Conservation (phyloP, 768 basidiomycete genomes). For the Trametes coccinea region DNA sequence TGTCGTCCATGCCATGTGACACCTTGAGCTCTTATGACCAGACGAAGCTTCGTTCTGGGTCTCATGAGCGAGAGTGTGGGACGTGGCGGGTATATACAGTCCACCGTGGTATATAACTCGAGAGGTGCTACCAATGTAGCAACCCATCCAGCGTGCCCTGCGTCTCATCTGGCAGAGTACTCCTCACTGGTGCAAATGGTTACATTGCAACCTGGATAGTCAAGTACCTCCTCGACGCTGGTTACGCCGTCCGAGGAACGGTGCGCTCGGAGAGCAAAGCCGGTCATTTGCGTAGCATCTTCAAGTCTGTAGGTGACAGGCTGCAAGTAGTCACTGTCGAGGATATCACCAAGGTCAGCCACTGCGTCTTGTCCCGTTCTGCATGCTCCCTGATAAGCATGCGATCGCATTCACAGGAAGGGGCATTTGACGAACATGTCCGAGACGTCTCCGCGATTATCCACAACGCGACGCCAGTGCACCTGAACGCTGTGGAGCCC, state of each 20-base stretch:
- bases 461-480: slow-evolving; percentile 69
- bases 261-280: slow-evolving; percentile 64
- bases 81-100: no score
- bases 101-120: no score
- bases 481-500: slow-evolving; percentile 45
- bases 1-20: no score
- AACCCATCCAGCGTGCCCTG: slow-evolving; percentile 34
- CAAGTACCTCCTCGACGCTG: slow-evolving; percentile 53
- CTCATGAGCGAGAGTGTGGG: no score
- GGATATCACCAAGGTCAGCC: slow-evolving; percentile 58
- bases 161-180: slow-evolving; percentile 41
- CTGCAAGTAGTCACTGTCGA: slow-evolving; percentile 68
- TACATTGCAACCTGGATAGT: slow-evolving; percentile 64
- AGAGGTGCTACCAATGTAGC: no score
- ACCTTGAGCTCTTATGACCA: no score
- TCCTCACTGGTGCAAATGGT: slow-evolving; percentile 61
- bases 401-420: slow-evolving; percentile 39
- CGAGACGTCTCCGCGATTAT: slow-evolving; percentile 71
- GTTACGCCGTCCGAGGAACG: slow-evolving; percentile 65
- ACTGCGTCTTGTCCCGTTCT: no score
- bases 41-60: no score
- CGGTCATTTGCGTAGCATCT: slow-evolving; percentile 52
- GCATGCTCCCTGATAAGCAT: no score
- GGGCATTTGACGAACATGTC: slow-evolving; percentile 79
- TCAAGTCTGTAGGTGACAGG: slow-evolving; percentile 53